A percentile compares a stretch with the other conserved stretches of the same genome.
Conservation (phyloP, 1,284 basidiomycete genomes). For the Trametes versicolor region DNA sequence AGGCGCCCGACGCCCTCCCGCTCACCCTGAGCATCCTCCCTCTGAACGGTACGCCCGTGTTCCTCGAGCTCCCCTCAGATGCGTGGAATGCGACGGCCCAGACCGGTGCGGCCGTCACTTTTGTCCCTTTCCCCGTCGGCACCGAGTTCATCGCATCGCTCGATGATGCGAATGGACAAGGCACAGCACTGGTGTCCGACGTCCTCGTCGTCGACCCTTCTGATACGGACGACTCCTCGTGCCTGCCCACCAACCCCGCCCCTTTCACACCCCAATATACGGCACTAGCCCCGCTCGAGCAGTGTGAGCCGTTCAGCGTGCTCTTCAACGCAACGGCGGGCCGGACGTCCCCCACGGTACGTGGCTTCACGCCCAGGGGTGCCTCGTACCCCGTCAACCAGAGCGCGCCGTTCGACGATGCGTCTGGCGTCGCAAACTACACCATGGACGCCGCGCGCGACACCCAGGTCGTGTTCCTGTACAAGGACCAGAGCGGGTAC, state of each 20-base stretch:
- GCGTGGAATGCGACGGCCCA: slow-evolving; percentile 50
- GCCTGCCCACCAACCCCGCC: slow-evolving; percentile 46
- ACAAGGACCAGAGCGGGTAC: slow-evolving; percentile 43
- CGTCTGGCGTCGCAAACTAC: slow-evolving; percentile 53
- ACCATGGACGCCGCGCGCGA: slow-evolving; percentile 52
- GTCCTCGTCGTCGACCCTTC: slow-evolving; percentile 56
- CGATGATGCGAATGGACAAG: slow-evolving; percentile 53
- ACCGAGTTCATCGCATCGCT: slow-evolving; percentile 65
- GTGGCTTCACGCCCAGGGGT: slow-evolving; percentile 56
- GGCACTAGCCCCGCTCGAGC: slow-evolving; percentile 45
- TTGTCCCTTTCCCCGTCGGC: slow-evolving; percentile 60
- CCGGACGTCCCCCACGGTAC: slow-evolving; percentile 51
- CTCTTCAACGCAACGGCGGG: slow-evolving; percentile 51
- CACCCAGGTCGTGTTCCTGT: slow-evolving; percentile 53
- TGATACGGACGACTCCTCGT: slow-evolving; percentile 51
- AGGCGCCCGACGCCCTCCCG: slow-evolving; percentile 49
- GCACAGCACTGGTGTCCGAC: slow-evolving; percentile 57
- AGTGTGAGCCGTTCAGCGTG: slow-evolving; percentile 62
- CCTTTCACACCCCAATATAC: slow-evolving; percentile 37
- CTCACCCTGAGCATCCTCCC: slow-evolving; percentile 63
- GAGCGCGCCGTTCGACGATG: slow-evolving; percentile 41
- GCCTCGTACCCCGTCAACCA: slow-evolving; percentile 51
- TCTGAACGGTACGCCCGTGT: slow-evolving; percentile 58
- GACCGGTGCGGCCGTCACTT: slow-evolving; percentile 56
- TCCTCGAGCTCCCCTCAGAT: slow-evolving; percentile 53